These are phyloP conservation scores for Penicillium manginii DNA, from an alignment of 495 filamentous ascomycete species.

Conservation along the genomic window DNA sequence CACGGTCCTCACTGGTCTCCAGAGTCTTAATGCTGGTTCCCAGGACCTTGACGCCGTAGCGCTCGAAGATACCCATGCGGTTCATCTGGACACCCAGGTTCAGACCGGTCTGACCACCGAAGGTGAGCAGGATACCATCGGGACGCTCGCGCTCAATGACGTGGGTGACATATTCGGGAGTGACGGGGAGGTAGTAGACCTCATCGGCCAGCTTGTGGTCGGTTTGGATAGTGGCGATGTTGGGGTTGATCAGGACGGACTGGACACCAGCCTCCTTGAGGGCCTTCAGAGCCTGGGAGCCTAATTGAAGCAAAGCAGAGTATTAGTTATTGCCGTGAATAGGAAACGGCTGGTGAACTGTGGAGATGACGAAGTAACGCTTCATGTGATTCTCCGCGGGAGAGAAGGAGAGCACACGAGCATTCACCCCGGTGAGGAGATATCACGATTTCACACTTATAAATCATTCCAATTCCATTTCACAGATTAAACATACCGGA, in stretches of 20 bases:
- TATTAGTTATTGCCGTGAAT: conserved; percentile 13
- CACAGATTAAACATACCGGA: conserved; percentile 63
- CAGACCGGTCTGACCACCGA: conserved; percentile 93
- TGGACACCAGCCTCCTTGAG: conserved; percentile 94
- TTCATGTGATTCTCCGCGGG: conserved; percentile 14
- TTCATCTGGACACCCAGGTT: conserved; percentile 98
- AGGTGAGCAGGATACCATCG: conserved; percentile 95
- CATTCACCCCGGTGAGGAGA: neutral
- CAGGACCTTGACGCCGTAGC: conserved; percentile 90
- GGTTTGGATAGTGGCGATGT: conserved; percentile 98
- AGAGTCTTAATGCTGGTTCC: conserved; percentile 93
- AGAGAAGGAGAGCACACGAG: conserved; percentile 3
- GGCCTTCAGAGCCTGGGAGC: conserved; percentile 95
- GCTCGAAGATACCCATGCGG: conserved; percentile 92
- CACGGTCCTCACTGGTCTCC: conserved; percentile 93
- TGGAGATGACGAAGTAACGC: neutral
- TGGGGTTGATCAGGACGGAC: conserved; percentile 96
- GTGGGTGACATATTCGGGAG: conserved; percentile 94
- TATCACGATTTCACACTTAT: neutral
- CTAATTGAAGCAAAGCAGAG: conserved; percentile 45
- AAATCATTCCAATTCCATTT: neutral
- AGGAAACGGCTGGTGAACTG: neutral
- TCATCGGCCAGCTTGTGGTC: conserved; percentile 97
- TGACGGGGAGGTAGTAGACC: conserved; percentile 97
- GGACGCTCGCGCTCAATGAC: conserved; percentile 91